phyloP scores from a whole-genome alignment of 1,139 yeast genomes.

The Ogataea hybrid region DNA sequence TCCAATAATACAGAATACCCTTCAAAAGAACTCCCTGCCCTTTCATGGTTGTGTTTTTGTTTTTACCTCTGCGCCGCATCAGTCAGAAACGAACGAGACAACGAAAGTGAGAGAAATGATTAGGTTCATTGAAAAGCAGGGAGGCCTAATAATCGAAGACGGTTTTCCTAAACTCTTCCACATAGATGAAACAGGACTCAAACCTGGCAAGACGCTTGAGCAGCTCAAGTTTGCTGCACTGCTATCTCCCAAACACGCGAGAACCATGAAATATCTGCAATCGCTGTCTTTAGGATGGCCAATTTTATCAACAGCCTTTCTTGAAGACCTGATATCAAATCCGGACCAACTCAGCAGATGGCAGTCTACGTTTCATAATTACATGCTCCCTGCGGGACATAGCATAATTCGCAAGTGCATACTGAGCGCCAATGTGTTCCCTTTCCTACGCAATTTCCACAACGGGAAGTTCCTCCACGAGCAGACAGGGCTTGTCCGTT shows the following conservation, averaged over 20 bases:
- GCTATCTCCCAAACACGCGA: slow-evolving; percentile 52
- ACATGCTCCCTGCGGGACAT: slow-evolving; percentile 72
- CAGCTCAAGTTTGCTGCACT: slow-evolving; percentile 58
- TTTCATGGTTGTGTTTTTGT: slow-evolving; percentile 43
- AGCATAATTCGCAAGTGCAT: slow-evolving; percentile 35
- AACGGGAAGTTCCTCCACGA: slow-evolving; percentile 26
- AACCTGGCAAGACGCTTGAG: slow-evolving; percentile 2
- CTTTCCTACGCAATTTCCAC: slow-evolving; percentile 31
- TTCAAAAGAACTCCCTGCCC: not conserved
- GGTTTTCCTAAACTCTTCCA: slow-evolving; percentile 9
- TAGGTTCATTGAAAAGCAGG: slow-evolving; percentile 11
- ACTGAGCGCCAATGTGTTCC: slow-evolving; percentile 42
- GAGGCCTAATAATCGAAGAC: slow-evolving; percentile 16
- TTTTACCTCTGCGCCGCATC: slow-evolving; percentile 35
- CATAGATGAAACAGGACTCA: slow-evolving; percentile 22
- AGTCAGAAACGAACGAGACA: slow-evolving; percentile 1
- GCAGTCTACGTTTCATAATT: slow-evolving; percentile 46
- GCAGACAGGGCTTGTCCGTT: slow-evolving; percentile 42
- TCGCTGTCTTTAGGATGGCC: slow-evolving; percentile 93
- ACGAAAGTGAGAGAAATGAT: slow-evolving; percentile 1
- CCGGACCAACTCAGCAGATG: slow-evolving; percentile 25
- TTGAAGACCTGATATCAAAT: slow-evolving; percentile 49
- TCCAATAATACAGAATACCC: not conserved
- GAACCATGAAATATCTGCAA: slow-evolving; percentile 81
- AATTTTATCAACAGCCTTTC: slow-evolving; percentile 58